phyloP scores from a whole-genome alignment of 768 basidiomycete species.

The Erythrobasidium yunnanense region DNA sequence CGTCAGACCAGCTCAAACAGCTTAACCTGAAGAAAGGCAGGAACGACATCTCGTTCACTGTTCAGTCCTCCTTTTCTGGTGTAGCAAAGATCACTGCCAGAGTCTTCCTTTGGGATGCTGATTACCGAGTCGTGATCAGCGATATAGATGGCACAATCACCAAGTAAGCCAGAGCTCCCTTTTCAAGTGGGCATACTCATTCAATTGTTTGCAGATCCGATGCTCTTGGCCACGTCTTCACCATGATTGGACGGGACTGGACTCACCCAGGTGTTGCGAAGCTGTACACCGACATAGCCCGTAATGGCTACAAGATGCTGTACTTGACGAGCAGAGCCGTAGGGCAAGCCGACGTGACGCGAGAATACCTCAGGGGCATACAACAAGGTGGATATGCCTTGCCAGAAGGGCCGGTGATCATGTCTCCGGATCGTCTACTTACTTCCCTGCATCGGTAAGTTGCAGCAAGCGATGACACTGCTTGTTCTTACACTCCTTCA shows the following conservation, averaged over 20 bases:
- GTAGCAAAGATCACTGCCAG: conserved; percentile 75
- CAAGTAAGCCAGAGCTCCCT: conserved; percentile 60
- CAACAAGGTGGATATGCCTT: conserved; percentile 90
- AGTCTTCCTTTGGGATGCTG: conserved; percentile 92
- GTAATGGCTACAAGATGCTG: conserved; percentile 96
- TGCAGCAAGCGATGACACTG: not conserved
- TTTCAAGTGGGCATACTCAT: not conserved
- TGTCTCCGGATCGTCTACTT: conserved; percentile 94
- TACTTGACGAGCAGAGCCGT: conserved; percentile 95
- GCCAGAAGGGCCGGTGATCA: conserved; percentile 96
- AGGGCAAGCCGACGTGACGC: conserved; percentile 91
- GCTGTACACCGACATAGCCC: conserved; percentile 84
- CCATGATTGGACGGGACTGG: conserved; percentile 97
- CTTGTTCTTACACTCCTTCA: not conserved
- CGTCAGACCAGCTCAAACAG: conserved; percentile 91
- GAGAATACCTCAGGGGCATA: conserved; percentile 86
- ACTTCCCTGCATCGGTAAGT: conserved; percentile 81
- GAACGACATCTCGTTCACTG: conserved; percentile 85
- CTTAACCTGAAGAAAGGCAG: conserved; percentile 73
- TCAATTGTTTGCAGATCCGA: conserved; percentile 57
- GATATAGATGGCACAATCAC: conserved; percentile 99
- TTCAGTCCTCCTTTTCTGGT: conserved; percentile 56
- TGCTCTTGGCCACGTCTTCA: conserved; percentile 89
- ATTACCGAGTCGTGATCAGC: conserved; percentile 78
- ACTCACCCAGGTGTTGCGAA: conserved; percentile 95